Conservation (phyloP, 83 land plant genomes). For the Diphasiastrum complanatum region DNA sequence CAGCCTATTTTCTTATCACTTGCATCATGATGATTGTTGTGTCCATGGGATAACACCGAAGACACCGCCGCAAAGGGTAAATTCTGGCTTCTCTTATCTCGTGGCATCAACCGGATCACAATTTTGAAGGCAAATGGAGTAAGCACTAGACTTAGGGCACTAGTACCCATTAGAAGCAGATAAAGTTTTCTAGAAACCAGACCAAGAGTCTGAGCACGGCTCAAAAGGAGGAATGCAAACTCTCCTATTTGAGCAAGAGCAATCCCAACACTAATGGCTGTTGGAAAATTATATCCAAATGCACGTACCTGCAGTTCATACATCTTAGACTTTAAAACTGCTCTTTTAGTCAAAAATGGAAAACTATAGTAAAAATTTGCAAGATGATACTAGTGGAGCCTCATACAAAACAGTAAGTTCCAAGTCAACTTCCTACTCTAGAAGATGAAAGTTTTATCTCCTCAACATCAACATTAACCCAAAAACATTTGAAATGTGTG, state of each 20-base stretch:
- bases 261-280: constrained; percentile 12
- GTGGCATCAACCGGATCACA: constrained; percentile 1
- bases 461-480: no score
- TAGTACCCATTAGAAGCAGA: constrained; percentile 14
- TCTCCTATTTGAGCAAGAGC: constrained; percentile 16
- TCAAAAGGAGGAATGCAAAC: constrained; percentile 7
- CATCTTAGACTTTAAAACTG: neutral
- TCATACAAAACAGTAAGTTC: no score
- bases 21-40: neutral
- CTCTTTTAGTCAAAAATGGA: neutral
- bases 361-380: neutral
- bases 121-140: constrained; percentile 14
- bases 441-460: no score
- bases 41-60: no score
- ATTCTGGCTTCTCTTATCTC: constrained; percentile 8
- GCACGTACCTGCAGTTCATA: constrained; percentile 3
- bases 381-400: no score
- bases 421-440: no score
- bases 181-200: constrained; percentile 12
- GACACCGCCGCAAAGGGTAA: no score
- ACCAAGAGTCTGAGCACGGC: constrained; percentile 14
- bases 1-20: constrained; percentile 3
- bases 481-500: no score
- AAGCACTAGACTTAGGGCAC: constrained; percentile 11
- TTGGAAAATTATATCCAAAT: constrained; percentile 8